Evolutionary conservation across 2,329 filamentous ascomycete genomes (phyloP), one percentile per base, ranked within the genome.

Genomic region (Apiospora aurea): DNA sequence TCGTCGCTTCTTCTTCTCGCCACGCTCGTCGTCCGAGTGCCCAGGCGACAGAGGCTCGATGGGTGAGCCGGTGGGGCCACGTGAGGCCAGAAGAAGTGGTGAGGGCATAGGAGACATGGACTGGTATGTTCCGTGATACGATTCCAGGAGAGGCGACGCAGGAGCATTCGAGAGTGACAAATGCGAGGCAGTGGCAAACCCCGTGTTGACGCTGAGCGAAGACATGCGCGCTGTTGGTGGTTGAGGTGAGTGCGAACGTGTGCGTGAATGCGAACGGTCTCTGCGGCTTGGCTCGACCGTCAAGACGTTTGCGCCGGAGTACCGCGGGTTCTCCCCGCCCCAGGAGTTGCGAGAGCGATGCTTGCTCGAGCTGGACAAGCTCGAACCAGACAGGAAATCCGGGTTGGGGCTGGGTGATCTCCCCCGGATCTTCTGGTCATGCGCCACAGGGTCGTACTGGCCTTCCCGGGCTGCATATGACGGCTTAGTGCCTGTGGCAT

Each of bases 31-130:
- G 71, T 88, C 87, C 0, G 87, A 90, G 69, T 82, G 80, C 13
- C 86, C 78, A 0, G 89, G 87, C 0, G 88, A 89, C 18, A 90
- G 81, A 0, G 85, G 82, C 49, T 90, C 88, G 38, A 88, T 76
- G 41, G 83, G 74, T 2, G 72, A 77, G n/a, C 73, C 73, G 38
- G 78, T 77, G 53, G 87, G 79, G 29, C 89, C 88, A 13, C 90
- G 85, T 47, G 85, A 83, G 2, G 90, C 81, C 4, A 90, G 78
- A 77, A 91, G 86, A 34, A 95, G 85, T 0, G 95, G 94, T 0
- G 95, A 95, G 0, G 95, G 95, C 94, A 98, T 97, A 0, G 96
- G 95, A 0, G 95, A 97, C 77, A 97, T 93, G 72, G 94, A 94
- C 82, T 98, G 96, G 78, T 97, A 98, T 0, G 95, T 97, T 51